Conservation (phyloP, 2,329 filamentous ascomycete genomes). For the Cytospora paraplurivora region DNA sequence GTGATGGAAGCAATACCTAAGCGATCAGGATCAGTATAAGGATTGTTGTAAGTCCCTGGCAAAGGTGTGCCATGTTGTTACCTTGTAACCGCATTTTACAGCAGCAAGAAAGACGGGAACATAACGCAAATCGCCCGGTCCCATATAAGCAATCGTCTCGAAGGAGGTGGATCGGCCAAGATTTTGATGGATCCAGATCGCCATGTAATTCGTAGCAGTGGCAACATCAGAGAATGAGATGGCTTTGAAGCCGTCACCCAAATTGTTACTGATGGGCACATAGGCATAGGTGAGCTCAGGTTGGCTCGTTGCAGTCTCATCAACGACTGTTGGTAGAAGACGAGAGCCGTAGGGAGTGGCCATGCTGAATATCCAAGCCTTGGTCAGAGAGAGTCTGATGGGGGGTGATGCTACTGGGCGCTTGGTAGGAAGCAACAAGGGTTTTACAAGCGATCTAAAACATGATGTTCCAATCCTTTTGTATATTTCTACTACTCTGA, state of each 20-base stretch:
- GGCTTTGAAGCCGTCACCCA: slow-evolving; percentile 17
- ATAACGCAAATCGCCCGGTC: slow-evolving; percentile 17
- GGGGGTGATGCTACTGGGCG: no score
- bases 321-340: slow-evolving; percentile 16
- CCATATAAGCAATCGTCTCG: slow-evolving; percentile 22
- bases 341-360: slow-evolving; percentile 11
- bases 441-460: no score
- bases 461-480: no score
- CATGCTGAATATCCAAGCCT: background rate
- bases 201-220: slow-evolving; percentile 8
- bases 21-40: background rate
- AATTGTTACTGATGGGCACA: slow-evolving; percentile 9
- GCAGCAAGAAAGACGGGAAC: slow-evolving; percentile 20
- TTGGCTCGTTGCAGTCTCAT: slow-evolving; percentile 19
- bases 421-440: no score
- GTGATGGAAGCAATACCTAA: slow-evolving; percentile 17
- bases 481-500: no score
- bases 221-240: slow-evolving; percentile 18
- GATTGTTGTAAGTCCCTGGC: background rate
- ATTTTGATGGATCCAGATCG: slow-evolving; percentile 17
- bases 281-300: slow-evolving; percentile 20
- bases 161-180: slow-evolving; percentile 11
- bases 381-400: no score
- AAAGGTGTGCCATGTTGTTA: background rate
- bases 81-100: slow-evolving; percentile 26